Base-by-base conservation (phyloP, 2,329 filamentous ascomycete genomes). In the Pseudogymnoascus sp. region DNA sequence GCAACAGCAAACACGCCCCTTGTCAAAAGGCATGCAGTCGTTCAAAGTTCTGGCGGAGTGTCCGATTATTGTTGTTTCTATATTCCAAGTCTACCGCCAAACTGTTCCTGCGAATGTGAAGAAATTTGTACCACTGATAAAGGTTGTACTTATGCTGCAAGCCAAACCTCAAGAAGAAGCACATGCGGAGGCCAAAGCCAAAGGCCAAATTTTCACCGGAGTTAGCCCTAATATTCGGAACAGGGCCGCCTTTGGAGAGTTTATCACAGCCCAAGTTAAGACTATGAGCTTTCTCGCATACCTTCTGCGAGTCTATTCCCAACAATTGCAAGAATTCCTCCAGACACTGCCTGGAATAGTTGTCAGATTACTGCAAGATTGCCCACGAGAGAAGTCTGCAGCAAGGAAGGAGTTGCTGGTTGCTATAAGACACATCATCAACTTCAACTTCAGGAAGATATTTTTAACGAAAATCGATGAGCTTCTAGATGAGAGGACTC, bases 231-330 rank as follows among this genome's bases (percentile, higher is more conserved):
- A 91, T 64, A 97, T 99, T 72, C 93, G 91, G 76, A 96, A 97
- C 70, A 84, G 93, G 64, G 89, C 89, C 11, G 93, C 93, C 0
- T 99, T 97, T 78, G 95, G 93, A 37, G 96, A 99, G 70, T 96
- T 97, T 69, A 96, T 99, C 67, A 97, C 92, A 0, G 92, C 93
- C 1, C 96, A 99, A 75, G 95, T 99, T 14, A 97, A 99, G 80
- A 97, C 93, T 0, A 97, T 99, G 93, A 97, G 93, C 71, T 99
- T 99, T 71, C 75, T 99, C 68, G 96, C 96, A 1, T 99, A 97
- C 72, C 79, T 99, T 0, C 82, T 99, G 11, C 82, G 95, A 46
- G 89, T 96, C 59, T 96, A 97, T 75, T 87, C 92, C 2, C 88
- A 89, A 64, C 90, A 96, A 68, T 79, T 99, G 8, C 85, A 86